phyloP scores from a whole-genome alignment of 73 alveolate genomes.

The Paramecium caudatum region DNA sequence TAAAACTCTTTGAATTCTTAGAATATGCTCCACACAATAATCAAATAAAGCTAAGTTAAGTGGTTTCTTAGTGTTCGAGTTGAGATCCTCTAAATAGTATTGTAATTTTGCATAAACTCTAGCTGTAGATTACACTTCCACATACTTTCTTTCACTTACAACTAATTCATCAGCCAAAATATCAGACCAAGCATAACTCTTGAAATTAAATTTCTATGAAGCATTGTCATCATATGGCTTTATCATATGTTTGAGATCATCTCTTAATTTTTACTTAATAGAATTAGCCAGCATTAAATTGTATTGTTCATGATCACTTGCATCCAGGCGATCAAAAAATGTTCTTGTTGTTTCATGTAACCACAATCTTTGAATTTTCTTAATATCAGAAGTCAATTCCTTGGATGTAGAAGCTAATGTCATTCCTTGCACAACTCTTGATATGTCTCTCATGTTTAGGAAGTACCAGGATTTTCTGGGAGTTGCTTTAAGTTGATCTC shows the following conservation, averaged over 20 bases:
- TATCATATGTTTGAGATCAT: slow-evolving; percentile 87
- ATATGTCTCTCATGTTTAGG: slow-evolving; percentile 91
- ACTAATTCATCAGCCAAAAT: slow-evolving; percentile 54
- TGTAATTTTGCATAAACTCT: slow-evolving; percentile 72
- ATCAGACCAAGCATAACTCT: slow-evolving; percentile 73
- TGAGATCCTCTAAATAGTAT: slow-evolving; percentile 80
- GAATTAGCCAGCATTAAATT: slow-evolving; percentile 31
- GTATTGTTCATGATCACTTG: slow-evolving; percentile 77
- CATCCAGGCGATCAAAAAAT: slow-evolving; percentile 88
- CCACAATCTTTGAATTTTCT: slow-evolving; percentile 91
- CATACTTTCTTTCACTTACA: slow-evolving; percentile 55
- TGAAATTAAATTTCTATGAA: slow-evolving; percentile 79
- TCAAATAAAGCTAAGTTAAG: slow-evolving; percentile 88
- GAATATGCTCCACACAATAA: slow-evolving; percentile 83
- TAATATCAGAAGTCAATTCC: background rate
- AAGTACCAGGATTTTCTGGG: slow-evolving; percentile 93
- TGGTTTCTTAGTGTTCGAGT: slow-evolving; percentile 81
- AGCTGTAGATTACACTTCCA: slow-evolving; percentile 54
- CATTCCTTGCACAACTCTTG: slow-evolving; percentile 95
- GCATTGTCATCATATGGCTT: slow-evolving; percentile 80
- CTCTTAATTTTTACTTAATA: slow-evolving; percentile 69
- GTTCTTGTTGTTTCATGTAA: slow-evolving; percentile 96
- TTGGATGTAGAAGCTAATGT: slow-evolving; percentile 76
- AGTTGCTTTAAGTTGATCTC: slow-evolving; percentile 92
- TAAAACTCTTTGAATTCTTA: slow-evolving; percentile 84